Evolutionary conservation across 129 eudicot genomes (phyloP).

Genomic region (Lactuca saligna): DNA sequence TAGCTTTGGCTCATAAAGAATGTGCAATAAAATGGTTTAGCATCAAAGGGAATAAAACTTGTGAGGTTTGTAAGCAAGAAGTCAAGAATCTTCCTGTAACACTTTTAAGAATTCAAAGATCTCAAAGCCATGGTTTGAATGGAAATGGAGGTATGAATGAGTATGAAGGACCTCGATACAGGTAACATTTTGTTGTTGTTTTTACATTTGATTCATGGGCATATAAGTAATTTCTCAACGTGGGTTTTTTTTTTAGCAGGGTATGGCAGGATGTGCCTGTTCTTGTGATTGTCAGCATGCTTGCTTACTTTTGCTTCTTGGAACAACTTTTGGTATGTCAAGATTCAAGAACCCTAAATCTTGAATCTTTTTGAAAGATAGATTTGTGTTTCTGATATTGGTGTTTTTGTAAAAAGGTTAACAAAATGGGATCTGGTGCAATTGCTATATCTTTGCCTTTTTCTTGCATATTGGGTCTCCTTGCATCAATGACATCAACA

Average conservation of each 20-base stretch:
- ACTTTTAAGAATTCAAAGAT: slow-evolving; percentile 65
- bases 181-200: slow-evolving; percentile 38
- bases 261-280: slow-evolving; percentile 94
- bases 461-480: slow-evolving; percentile 96
- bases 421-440: slow-evolving; percentile 76
- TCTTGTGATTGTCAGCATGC: slow-evolving; percentile 96
- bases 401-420: slow-evolving; percentile 42
- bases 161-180: slow-evolving; percentile 53
- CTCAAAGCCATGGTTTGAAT: slow-evolving; percentile 38
- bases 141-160: slow-evolving; percentile 47
- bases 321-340: slow-evolving; percentile 92
- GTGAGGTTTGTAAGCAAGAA: slow-evolving; percentile 96
- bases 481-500: slow-evolving; percentile 97
- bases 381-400: slow-evolving; percentile 1
- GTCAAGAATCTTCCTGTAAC: slow-evolving; percentile 88
- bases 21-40: slow-evolving; percentile 97
- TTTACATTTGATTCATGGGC: slow-evolving; percentile 1
- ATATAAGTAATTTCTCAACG: background rate
- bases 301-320: slow-evolving; percentile 90
- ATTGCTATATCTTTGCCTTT: slow-evolving; percentile 93
- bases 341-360: slow-evolving; percentile 23
- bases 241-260: slow-evolving; percentile 41
- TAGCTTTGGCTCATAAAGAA: slow-evolving; percentile 87
- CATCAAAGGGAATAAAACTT: slow-evolving; percentile 88
- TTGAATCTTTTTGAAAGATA: background rate